Base-by-base conservation (phyloP, 2,329 filamentous ascomycete species). In the Chalara sp. region DNA sequence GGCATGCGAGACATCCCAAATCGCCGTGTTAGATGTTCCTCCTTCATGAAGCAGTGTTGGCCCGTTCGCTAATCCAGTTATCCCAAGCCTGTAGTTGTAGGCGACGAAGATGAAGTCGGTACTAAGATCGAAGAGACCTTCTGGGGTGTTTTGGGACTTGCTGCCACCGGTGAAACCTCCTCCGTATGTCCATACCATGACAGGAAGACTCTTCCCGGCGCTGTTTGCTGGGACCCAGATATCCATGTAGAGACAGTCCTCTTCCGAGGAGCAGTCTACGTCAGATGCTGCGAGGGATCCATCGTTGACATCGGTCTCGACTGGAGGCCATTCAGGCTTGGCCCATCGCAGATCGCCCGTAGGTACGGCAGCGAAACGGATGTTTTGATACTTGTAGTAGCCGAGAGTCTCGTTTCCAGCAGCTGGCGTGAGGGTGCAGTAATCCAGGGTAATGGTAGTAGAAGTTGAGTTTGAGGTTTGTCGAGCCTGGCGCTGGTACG, bases 1-100 rank as follows among this genome's bases (percentile, higher is more conserved):
- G 2, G 70, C 69, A 4, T 70, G 64, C 53, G 75, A 70, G 53
- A 74, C 72, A 57, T 70, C 68, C 32, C 72, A 62, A 30, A 62
- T 40, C 8, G 49, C 51, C 28, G 49, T 44, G 32, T 61, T 61
- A 3, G 58, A 56, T 8, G 52, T 60, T 6, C 58, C 63, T 8
- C 65, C 65, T 47, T 67, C 57, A 44, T 68, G 65, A 3, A 56
- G 48, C 6, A 62, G 46, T 5, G 59, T 60, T 3, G 61, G 58
- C 1, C 63, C 61, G 32, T 59, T 65, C 6, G 61, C 61, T 13
- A 65, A 47, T 13, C 65, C 63, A 8, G 61, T 63, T 40, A 65
- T 56, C 30, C 65, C 64, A 21, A 66, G 57, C 31, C 63, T 54
- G 52, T 65, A 66, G 56, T 68, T 68, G 53, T 65, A 66, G 0